Base-by-base conservation (phyloP, 2,329 filamentous ascomycete genomes). In the Pseudocercospora fuligena region DNA sequence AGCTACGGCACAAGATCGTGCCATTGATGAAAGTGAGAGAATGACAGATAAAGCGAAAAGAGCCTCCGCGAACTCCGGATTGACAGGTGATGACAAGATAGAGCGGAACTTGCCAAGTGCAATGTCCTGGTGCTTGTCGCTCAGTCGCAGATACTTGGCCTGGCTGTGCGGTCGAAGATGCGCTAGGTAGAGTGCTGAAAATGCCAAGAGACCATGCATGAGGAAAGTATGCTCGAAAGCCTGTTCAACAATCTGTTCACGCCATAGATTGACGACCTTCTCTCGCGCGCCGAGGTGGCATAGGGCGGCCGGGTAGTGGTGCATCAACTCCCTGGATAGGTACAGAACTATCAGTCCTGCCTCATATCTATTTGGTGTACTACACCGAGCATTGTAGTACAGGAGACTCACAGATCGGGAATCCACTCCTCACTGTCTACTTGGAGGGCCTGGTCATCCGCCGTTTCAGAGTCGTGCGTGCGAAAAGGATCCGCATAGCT, bases 71-170 rank as follows among this genome's bases (percentile, higher is more conserved):
- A 56, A 31, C 25, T 25, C 21, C n/a, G 53, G 8, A n/a, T 29
- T 16, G 9, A 56, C 16, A 3, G 53, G 53, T n/a, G 53, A 56
- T n/a, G 53, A 56, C 16, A 56, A 31, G 7, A 56, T 31, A 25
- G 53, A 56, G 23, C 53, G 53, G 16, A 56, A 56, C 53, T 25
- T 56, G 8, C 16, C 21, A n/a, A 56, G 53, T n/a, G 53, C 53
- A 25, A 56, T 56, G 53, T n/a, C 23, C 29, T 56, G 53, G 14
- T 56, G 53, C 27, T 56, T 56, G 25, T 56, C 53, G 53, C 53
- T 25, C 23, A 27, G 11, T 56, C n/a, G 53, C 7, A 56, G 53
- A 27, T 56, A 56, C 29, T 56, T 56, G 53, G 23, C n/a, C 19
- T 19, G 27, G 25, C 25, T 29, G 12, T 29, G 7, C 19, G 53